Evolutionary conservation across 768 basidiomycete species (phyloP).

Genomic region (Clitopilus hobsonii): DNA sequence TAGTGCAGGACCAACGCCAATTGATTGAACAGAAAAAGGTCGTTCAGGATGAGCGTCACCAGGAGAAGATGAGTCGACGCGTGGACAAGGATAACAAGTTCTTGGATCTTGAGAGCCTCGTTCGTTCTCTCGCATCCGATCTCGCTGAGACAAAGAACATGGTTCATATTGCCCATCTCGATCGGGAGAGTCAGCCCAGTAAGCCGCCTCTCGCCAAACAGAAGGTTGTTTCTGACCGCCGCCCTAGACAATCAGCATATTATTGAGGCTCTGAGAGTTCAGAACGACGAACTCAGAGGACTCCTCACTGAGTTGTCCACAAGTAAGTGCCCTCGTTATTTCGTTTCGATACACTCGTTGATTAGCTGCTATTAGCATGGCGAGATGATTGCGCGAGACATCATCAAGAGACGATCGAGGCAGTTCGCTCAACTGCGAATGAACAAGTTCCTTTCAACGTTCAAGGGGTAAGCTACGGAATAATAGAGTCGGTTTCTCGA

Average conservation of each 20-base stretch:
- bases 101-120: not conserved
- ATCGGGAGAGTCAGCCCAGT: not conserved
- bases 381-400: conserved; percentile 60
- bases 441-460: conserved; percentile 83
- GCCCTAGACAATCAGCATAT: not conserved
- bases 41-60: conserved; percentile 57
- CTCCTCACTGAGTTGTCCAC: not conserved
- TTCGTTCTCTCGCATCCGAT: not conserved
- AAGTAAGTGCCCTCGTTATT: too few species aligned
- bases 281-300: not conserved
- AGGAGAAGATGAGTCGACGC: conserved; percentile 55
- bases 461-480: conserved; percentile 72
- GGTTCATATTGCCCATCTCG: not conserved
- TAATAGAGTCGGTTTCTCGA: too few species aligned
- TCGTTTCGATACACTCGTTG: too few species aligned
- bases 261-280: not conserved
- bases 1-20: conserved; percentile 65
- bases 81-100: conserved; percentile 52
- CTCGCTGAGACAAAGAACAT: not conserved
- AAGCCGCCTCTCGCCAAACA: not conserved
- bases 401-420: conserved; percentile 62
- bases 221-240: not conserved
- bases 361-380: conserved; percentile 45
- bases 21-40: conserved; percentile 56
- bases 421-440: conserved; percentile 65